Base-by-base conservation (phyloP, 768 basidiomycete genomes). In the Tylopilus plumbeoviolaceoides region DNA sequence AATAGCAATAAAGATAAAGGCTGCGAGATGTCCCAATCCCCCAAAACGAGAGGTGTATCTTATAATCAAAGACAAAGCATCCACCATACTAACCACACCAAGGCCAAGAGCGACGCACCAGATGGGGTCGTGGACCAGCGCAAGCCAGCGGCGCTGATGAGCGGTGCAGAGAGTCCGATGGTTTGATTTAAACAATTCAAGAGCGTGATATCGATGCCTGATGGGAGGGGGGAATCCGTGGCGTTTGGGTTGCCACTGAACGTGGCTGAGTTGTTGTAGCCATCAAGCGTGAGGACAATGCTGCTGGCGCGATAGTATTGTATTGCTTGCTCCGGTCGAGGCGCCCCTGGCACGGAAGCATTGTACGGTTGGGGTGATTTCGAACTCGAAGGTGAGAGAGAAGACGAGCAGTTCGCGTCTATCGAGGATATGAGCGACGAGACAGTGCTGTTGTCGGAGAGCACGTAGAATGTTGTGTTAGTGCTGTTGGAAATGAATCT, bases 261-360 rank as follows among this genome's bases (percentile, higher is more conserved):
- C 4, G 72, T 77, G 7, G 75, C 80, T 0, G 82, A 81, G 55
- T 87, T 78, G 59, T 87, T 86, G 62, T 87, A 87, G 0, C 81
- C 81, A 49, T 87, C 80, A 4, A 87, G 70, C 1, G 82, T 77
- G 23, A 87, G 71, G 2, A 77, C 79, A 35, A 85, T 74, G 42
- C 78, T 84, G 60, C 83, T 84, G 2, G 82, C 79, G 28, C 85
- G 82, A 60, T 83, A 88, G 64, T 87, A 88, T 53, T 87, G 80
- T n/a, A 86, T 59, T 0, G 75, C 77, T 59, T 84, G 78, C 58
- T 82, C 79, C 0, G 84, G 80, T 36, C 62, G 61, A 12, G 73
- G 71, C 2, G 53, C 57, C 3, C 58, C 57, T 3, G 69, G 56
- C 20, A 57, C 59, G 17, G 66, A 64, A 1, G 54, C 57, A 48